Conservation (phyloP, 163 green algal genomes). For the Picocystis sp. region DNA sequence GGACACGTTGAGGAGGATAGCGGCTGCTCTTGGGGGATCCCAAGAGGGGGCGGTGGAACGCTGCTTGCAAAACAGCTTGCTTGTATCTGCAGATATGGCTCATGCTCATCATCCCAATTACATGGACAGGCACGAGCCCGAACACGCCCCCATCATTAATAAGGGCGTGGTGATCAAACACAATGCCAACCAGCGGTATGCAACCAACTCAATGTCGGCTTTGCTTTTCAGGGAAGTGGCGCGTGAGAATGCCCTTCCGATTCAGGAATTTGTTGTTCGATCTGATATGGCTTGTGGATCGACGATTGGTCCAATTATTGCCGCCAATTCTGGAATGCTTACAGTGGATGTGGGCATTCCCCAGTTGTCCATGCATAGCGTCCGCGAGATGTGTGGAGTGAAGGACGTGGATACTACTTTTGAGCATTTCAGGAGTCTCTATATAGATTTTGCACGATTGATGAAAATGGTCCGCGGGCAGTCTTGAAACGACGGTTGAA, state of each 20-base stretch:
- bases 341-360: conserved; percentile 84
- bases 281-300: conserved; percentile 90
- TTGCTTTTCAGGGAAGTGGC: conserved; percentile 54
- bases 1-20: conserved; percentile 54
- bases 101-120: conserved; percentile 88
- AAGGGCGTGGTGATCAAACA: conserved; percentile 82
- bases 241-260: conserved; percentile 18
- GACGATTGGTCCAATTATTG: conserved; percentile 81
- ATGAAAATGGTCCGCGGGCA: neutral
- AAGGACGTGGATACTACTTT: conserved; percentile 58
- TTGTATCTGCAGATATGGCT: conserved; percentile 86
- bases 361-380: conserved; percentile 81
- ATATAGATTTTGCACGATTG: conserved; percentile 35
- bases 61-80: conserved; percentile 40
- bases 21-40: conserved; percentile 24
- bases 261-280: conserved; percentile 77
- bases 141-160: conserved; percentile 28
- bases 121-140: conserved; percentile 32
- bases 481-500: neutral
- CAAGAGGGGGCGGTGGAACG: conserved; percentile 41
- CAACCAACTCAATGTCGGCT: conserved; percentile 70
- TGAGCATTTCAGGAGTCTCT: conserved; percentile 72
- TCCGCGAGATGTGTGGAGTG: conserved; percentile 73
- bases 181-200: conserved; percentile 92
- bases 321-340: conserved; percentile 47